Evolutionary conservation across 1,284 basidiomycete species (phyloP).

Genomic region (Cerioporus squamosus): DNA sequence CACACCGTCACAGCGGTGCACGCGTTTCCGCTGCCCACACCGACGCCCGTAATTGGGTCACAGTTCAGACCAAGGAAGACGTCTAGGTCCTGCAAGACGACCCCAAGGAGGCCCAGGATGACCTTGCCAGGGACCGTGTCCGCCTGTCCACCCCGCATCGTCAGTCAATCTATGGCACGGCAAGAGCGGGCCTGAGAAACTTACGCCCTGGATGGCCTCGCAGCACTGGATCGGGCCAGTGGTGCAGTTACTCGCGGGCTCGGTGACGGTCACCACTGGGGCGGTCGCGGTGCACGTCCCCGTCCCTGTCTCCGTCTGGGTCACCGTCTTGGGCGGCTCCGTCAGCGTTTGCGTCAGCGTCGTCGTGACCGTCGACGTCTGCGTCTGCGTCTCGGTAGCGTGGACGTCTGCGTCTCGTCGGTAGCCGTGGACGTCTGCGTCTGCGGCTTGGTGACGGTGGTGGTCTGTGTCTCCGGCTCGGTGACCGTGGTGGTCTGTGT

Average conservation of each 20-base stretch:
- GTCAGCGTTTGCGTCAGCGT: no score
- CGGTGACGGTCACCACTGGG: constrained; percentile 10
- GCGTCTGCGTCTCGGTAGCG: no score
- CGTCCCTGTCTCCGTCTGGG: background rate
- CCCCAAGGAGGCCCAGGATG: constrained; percentile 20
- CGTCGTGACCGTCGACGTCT: background rate
- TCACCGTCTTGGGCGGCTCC: background rate
- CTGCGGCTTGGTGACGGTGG: constrained; percentile 9
- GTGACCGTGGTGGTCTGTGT: background rate
- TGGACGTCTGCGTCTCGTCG: no score
- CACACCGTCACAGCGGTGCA: constrained; percentile 18
- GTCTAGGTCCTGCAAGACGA: constrained; percentile 23
- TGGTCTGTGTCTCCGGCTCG: background rate
- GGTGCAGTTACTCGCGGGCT: constrained; percentile 18
- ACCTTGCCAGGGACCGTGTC: background rate
- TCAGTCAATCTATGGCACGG: background rate
- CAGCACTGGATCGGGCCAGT: constrained; percentile 32
- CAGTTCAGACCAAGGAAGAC: constrained; percentile 27
- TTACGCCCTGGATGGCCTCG: constrained; percentile 11
- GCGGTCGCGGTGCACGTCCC: constrained; percentile 4
- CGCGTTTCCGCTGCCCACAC: constrained; percentile 30
- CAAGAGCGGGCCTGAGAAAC: background rate
- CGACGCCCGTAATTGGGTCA: constrained; percentile 28
- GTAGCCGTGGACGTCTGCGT: background rate
- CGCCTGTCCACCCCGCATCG: background rate